Base-by-base conservation (phyloP, 257 asterid genomes). In the Anisodus acutangulus region DNA sequence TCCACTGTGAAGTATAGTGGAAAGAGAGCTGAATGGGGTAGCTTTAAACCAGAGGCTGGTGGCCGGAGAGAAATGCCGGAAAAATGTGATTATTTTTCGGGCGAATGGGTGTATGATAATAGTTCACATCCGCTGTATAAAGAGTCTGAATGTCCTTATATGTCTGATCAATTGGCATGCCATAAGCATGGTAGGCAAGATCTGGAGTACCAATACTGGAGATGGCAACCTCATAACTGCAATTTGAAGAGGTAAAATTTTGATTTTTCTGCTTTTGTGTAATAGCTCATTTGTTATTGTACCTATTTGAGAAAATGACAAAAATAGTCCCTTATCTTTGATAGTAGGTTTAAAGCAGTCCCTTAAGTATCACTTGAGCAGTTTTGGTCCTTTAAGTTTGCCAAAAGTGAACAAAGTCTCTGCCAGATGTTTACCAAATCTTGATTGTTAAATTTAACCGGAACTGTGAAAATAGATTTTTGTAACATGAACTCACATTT, bases 111-210 rank as follows among this genome's bases (percentile, higher is more conserved):
- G 78, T 93, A 74, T 9, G 98, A 95, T 82, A 90, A 92, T 69
- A 85, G 80, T 84, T 90, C 97, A 0, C 87, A 92, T 57, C 98
- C 99, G 16, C 80, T 95, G 88, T 95, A 94, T 84, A 89, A 80
- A 37, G 97, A 91, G 84, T 91, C 90, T 31, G 92, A 93, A 80
- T 95, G 99, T 85, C 92, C 94, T 47, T 95, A 89, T 86, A 93
- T 95, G 99, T 95, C 99, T 7, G 98, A 95, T 83, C 99, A 93
- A 88, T 86, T 95, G 89, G 92, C 98, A 45, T 95, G 99, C 76
- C 93, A 84, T 39, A 95, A 95, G 76, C 95, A 91, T 83, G 98
- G 99, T 11, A 86, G 97, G 68, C 84, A 69, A 4, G 93, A 95
- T 84, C 76, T 86, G 89, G 89, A 71, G 51, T 95, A 87, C 86